phyloP scores from a whole-genome alignment of 768 basidiomycete species.

The Dictyophora rubrovolvata region DNA sequence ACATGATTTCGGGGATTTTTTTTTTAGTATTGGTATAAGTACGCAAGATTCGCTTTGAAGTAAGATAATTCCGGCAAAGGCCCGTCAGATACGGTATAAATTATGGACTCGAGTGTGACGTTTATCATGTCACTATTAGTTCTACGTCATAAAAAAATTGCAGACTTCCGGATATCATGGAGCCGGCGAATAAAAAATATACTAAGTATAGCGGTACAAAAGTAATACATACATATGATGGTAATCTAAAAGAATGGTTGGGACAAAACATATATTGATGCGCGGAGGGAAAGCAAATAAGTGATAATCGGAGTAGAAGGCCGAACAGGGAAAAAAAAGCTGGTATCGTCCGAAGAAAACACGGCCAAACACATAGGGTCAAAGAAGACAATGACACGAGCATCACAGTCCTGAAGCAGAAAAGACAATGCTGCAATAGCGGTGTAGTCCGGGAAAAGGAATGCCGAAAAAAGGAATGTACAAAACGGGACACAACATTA shows the following conservation, averaged over 20 bases:
- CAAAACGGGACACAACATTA: conserved; percentile 1
- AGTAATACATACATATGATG: too few relatives aligned
- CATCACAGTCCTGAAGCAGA: background rate
- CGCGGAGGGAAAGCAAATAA: background rate
- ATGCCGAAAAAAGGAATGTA: background rate
- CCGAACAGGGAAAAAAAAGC: background rate
- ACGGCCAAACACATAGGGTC: background rate
- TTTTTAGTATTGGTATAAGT: too few relatives aligned
- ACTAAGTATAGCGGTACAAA: background rate
- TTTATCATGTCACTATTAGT: background rate
- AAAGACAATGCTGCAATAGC: background rate
- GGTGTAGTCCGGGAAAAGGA: background rate
- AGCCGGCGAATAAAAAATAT: background rate
- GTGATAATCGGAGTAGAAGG: background rate
- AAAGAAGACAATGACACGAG: background rate
- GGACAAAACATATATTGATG: too few relatives aligned
- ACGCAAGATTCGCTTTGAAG: too few relatives aligned
- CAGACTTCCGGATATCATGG: background rate
- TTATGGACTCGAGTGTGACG: background rate
- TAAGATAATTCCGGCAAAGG: too few relatives aligned
- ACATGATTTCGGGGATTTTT: conserved; percentile 29
- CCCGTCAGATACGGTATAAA: too few relatives aligned
- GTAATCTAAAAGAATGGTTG: too few relatives aligned
- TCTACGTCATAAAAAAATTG: background rate
- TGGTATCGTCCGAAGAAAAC: background rate